Evolutionary conservation across 805 yeast genomes (phyloP), one percentile per base, ranked within the genome.

Genomic region (Candida nitratophila): DNA sequence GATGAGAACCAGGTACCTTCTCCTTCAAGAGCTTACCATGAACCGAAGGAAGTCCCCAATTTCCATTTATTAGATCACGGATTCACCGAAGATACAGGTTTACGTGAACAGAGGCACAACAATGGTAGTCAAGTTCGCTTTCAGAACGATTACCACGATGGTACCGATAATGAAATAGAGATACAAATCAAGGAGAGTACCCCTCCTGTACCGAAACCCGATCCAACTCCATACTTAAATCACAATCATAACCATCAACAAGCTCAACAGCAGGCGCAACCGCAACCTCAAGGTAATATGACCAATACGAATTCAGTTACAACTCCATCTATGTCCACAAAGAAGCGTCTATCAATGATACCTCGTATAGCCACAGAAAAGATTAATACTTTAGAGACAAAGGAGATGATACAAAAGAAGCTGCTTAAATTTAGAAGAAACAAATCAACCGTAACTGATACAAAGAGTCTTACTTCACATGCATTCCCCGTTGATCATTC

Each of bases 401-500:
- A 41, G 34, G 48, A 47, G 12, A 48, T 45, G 10, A 46, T 54
- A 29, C 55, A 51, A 39, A 46, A 44, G 24, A 54, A 48, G 20
- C 20, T 55, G 8, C 24, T 50, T 16, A 56, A 54, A 1, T 42
- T 55, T 17, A 46, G 51, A 42, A 48, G 54, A 40, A 48, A 44
- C 17, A 29, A 7, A 41, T 49, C 14, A 44, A 49, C 11, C 40
- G 45, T 24, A 47, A 49, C 15, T 42, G 50, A 12, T 37, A 44
- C 31, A 46, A 47, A 32, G 52, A 16, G 17, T 20, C 6, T 15
- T 14, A 14, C 15, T 19, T 12, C 17, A 14, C 27, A 35, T 20
- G 5, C 5, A 12, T 14, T 12, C 8, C 8, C 17, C 4, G 16
- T 8, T 4, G 39, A 26, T 26, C 39, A 37, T 26, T 6, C 7